phyloP scores from a whole-genome alignment of 306 rosid genomes.

The Alnus glutinosa region DNA sequence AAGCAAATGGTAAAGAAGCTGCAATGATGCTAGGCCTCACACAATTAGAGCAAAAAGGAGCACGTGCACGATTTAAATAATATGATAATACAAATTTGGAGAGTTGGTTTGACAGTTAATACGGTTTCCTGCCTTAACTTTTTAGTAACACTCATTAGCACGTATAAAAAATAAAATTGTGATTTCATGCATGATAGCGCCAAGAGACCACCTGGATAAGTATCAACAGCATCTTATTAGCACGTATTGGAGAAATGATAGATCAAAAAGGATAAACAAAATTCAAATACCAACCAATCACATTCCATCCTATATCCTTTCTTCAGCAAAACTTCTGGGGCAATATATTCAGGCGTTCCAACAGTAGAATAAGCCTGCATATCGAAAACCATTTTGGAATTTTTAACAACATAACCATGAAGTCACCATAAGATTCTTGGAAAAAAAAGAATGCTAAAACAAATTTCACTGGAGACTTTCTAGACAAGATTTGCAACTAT shows the following conservation, averaged over 20 bases:
- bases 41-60: background rate
- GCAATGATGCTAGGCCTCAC: background rate
- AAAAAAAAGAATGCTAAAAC: conserved; percentile 6
- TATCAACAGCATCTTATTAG: conserved; percentile 36
- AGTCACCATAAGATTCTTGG: conserved; percentile 8
- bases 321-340: conserved; percentile 97
- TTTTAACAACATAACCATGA: background rate
- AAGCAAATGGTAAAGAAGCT: conserved; percentile 1
- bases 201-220: conserved; percentile 90
- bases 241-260: conserved; percentile 21
- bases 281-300: conserved; percentile 65
- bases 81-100: background rate
- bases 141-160: background rate
- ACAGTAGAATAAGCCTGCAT: conserved; percentile 96
- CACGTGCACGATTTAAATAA: background rate
- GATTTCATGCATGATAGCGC: conserved; percentile 99
- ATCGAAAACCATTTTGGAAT: conserved; percentile 24
- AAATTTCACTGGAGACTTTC: conserved; percentile 15
- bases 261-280: conserved; percentile 11
- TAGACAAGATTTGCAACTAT: conserved; percentile 21
- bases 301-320: conserved; percentile 99
- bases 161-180: conserved; percentile 92
- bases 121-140: background rate
- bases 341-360: conserved; percentile 98
- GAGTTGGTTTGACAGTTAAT: background rate